Base-by-base conservation (phyloP, 345 rosid genomes). In the Passiflora organensis region DNA sequence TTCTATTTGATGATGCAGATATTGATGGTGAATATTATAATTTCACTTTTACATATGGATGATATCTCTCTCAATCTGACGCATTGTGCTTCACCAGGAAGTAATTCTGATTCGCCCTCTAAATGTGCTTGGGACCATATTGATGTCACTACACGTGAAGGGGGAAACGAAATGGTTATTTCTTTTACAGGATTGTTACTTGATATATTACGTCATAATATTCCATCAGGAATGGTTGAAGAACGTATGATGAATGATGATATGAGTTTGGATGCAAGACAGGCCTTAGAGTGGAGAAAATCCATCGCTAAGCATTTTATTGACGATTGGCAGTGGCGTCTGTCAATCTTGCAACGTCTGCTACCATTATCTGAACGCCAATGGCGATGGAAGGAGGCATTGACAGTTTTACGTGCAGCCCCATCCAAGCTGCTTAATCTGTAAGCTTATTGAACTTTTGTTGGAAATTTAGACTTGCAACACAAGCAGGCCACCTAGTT, bases 321-420 rank as follows among this genome's bases (percentile, higher is more conserved):
- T 74, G 98, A 91, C 68, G 98, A 91, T 72, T 86, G 93, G 90
- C 86, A 88, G 64, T 91, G 98, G 98, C 79, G 98, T 46, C 67
- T 91, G 67, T 82, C 98, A 58, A 70, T 88, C 69, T 82, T 91
- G 82, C 95, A 88, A 76, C 84, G 75, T 53, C 96, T 91, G 78
- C 72, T 86, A 45, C 98, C 98, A 53, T 77, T 88, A 32, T 88
- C 91, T 68, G 96, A 78, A 66, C 81, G 82, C 58, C 90, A 77
- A 53, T 88, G 93, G 96, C 74, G 83, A 60, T 82, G 95, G 89
- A 91, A 86, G 80, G 95, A 88, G 70, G 96, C 93, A 53, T 77
- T 88, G 71, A 84, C 82, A 56, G 82, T 91, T 68, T 68, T 91
- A 65, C 83, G 84, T 51, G 98, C 95, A 13, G 95, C 93, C 25